Percentiles rank a stretch among this genome's conserved stretches.
These are phyloP conservation scores for Coniochaeta ligniaria DNA, from an alignment of 2,329 filamentous ascomycete genomes.

Conservation along the genomic window DNA sequence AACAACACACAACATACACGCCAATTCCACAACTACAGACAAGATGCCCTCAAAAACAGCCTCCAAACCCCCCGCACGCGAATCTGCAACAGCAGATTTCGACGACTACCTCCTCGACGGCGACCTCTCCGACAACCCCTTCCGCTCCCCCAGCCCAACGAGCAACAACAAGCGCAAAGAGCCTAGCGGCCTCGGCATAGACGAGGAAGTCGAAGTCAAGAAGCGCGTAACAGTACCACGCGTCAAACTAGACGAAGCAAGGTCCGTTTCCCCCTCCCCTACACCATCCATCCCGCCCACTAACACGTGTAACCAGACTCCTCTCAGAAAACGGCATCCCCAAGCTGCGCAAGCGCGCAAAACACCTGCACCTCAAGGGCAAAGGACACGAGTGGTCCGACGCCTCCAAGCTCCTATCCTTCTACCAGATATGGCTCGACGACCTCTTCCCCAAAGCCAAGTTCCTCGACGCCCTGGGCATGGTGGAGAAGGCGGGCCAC, in stretches of 20 bases:
- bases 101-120: conserved; percentile 44
- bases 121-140: conserved; percentile 57
- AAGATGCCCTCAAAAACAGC: conserved; percentile 19
- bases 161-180: conserved; percentile 41
- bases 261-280: conserved; percentile 35
- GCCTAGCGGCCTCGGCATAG: conserved; percentile 61
- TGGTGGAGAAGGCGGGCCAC: conserved; percentile 92
- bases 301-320: conserved; percentile 46
- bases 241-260: conserved; percentile 80
- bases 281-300: not conserved
- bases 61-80: conserved; percentile 3
- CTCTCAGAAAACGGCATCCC: conserved; percentile 79
- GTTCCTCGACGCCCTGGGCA: conserved; percentile 80
- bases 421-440: conserved; percentile 96
- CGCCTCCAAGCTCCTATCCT: conserved; percentile 70
- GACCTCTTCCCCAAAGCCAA: conserved; percentile 92
- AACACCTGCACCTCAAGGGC: conserved; percentile 73
- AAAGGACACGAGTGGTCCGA: conserved; percentile 97
- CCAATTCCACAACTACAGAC: not conserved
- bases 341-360: conserved; percentile 65
- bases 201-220: conserved; percentile 76
- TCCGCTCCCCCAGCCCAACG: conserved; percentile 34
- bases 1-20: not conserved
- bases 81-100: not conserved
- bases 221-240: conserved; percentile 66